Conservation (phyloP, 129 eudicot species). For the Arctium lappa region DNA sequence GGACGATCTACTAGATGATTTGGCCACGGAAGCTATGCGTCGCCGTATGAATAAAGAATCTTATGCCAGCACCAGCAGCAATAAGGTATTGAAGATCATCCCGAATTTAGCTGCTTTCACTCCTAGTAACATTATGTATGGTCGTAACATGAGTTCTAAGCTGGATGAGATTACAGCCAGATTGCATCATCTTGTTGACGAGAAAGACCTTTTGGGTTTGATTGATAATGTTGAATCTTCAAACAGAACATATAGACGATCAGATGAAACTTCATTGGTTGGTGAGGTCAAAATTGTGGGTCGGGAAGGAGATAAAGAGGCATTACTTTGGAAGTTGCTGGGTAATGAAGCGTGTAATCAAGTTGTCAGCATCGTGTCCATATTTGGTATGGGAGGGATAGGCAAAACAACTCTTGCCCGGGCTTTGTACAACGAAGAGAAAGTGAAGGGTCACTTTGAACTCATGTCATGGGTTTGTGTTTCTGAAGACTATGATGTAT, state of each 20-base stretch:
- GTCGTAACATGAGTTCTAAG: constrained; percentile 18
- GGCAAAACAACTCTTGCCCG: background rate
- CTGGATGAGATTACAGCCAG: constrained; percentile 6
- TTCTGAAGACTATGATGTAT: background rate
- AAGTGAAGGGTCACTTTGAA: background rate
- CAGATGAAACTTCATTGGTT: constrained; percentile 26
- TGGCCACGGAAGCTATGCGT: background rate
- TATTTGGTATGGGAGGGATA: background rate
- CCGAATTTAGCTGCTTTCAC: background rate
- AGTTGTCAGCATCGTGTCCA: background rate
- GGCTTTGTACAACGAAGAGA: background rate
- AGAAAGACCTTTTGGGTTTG: constrained; percentile 22
- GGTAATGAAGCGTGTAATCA: background rate
- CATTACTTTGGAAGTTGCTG: background rate
- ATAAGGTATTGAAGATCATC: background rate
- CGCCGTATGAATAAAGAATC: no score
- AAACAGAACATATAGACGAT: background rate
- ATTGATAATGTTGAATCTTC: background rate
- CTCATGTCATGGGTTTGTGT: background rate
- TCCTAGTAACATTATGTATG: background rate
- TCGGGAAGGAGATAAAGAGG: constrained; percentile 24
- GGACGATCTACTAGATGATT: constrained; percentile 38
- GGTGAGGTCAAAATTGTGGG: constrained; percentile 26
- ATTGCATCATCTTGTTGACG: constrained; percentile 8
- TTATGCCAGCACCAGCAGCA: background rate